Base-by-base conservation (phyloP, 176 grass and related monocot genomes). In the Oryza glaberrima region DNA sequence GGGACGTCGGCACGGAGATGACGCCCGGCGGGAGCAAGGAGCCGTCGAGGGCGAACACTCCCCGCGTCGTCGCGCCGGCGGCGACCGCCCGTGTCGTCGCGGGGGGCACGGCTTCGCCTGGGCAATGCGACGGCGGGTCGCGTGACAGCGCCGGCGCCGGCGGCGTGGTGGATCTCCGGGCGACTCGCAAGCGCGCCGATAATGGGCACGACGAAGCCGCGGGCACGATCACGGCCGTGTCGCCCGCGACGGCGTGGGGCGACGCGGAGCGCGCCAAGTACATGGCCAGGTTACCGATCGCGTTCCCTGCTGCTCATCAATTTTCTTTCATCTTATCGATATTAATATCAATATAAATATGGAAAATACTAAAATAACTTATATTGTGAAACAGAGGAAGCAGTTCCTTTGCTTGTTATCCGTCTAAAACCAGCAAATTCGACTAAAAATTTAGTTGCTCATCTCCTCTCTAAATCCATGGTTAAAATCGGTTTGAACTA, bases 1-100 rank as follows among this genome's bases (percentile, higher is more conserved):
- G 95, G 65, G 92, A 98, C 46, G 83, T 92, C 52, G 92, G 95
- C 65, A 97, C 95, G 13, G 95, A 97, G 79, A 97, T 94, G 92
- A 97, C 92, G 8, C 92, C 95, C 7, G 85, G 74, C 3, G 92
- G 88, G 23, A 98, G 95, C 78, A 94, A 94, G 40, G 92, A 98
- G 83, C 84, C 92, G 58, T 98, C 95, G 40, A 91, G 92, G 81
- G 83, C 92, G 0, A 94, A 81, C 79, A 98, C 92, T 4, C 92
- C 95, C 0, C 85, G 90, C 23, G 79, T 84, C 14, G 20, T 82
- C 9, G 85, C 80, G 40, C 4, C 84, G 40, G 20, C 45, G 52
- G 17, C 51, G 79, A 73, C 45, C 1, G 0, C 9, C 30, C 38
- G 19, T 3, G 61, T 20, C 28, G 44, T 36, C 3, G 16, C 52